These are phyloP conservation scores for Physcomitrium patens DNA, from an alignment of 225 moss, liverwort and hornwort species.

Conservation along the genomic window DNA sequence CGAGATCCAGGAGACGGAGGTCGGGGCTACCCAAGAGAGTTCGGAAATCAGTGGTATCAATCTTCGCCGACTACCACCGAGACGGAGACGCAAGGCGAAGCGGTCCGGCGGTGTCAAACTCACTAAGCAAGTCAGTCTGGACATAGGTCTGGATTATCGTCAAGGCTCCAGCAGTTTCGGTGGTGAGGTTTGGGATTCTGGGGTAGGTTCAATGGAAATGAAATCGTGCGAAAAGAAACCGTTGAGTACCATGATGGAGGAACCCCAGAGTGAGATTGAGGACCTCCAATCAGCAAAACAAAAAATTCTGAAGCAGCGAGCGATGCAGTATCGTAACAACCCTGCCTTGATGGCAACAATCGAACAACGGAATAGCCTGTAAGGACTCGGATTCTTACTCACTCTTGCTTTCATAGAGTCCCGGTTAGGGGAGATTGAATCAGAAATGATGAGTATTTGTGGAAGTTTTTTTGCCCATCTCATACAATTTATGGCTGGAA, in stretches of 20 bases:
- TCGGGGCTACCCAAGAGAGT: constrained; percentile 26
- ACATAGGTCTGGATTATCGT: neutral
- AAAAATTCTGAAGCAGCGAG: constrained; percentile 44
- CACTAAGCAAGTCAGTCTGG: neutral
- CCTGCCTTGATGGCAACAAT: constrained; percentile 36
- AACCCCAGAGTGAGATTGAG: constrained; percentile 48
- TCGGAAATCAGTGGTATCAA: constrained; percentile 36
- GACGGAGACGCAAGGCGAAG: constrained; percentile 37
- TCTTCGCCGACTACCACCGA: constrained; percentile 36
- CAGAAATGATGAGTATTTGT: too few species aligned
- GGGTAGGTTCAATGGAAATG: neutral
- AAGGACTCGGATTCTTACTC: constrained; percentile 27
- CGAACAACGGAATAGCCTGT: constrained; percentile 49
- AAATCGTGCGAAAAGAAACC: constrained; percentile 28
- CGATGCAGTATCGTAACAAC: constrained; percentile 43
- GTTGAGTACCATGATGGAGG: constrained; percentile 52
- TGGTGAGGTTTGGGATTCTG: constrained; percentile 37
- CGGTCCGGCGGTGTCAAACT: constrained; percentile 9
- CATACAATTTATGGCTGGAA: neutral
- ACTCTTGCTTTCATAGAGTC: neutral
- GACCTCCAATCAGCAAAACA: constrained; percentile 29
- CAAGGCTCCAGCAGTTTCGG: constrained; percentile 31
- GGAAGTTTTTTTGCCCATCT: neutral
- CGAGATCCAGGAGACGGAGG: constrained; percentile 26
- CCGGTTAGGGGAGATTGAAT: too few species aligned